phyloP scores from a whole-genome alignment of 495 filamentous ascomycete genomes.

The Lasiosphaeria miniovina region DNA sequence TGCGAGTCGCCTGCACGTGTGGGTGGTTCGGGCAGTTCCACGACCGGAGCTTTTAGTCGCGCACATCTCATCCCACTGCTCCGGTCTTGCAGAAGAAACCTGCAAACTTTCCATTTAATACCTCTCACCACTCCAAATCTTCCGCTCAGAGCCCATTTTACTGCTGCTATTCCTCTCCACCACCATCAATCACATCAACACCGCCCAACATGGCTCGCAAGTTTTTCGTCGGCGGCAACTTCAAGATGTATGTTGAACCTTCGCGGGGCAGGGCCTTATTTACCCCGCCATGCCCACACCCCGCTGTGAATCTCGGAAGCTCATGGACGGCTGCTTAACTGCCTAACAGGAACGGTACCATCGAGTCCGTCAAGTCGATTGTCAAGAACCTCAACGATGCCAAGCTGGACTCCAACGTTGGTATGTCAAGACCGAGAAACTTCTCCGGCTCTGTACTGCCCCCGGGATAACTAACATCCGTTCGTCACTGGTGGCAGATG shows the following conservation, averaged over 20 bases:
- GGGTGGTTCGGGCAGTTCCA: not conserved
- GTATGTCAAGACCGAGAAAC: slow-evolving; percentile 39
- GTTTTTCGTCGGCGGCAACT: slow-evolving; percentile 99
- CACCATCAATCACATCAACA: not conserved
- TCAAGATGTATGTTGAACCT: slow-evolving; percentile 76
- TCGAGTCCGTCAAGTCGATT: slow-evolving; percentile 80
- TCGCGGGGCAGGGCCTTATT: not conserved
- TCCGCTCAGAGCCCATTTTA: not conserved
- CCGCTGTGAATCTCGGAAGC: slow-evolving; percentile 24
- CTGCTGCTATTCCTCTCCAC: slow-evolving; percentile 1
- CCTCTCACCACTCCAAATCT: not conserved
- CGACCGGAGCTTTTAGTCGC: slow-evolving; percentile 14
- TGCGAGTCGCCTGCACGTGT: slow-evolving; percentile 9
- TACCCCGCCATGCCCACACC: slow-evolving; percentile 33
- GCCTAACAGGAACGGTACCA: slow-evolving; percentile 77
- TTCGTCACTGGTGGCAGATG: slow-evolving; percentile 53
- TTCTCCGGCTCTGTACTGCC: not conserved
- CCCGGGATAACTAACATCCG: not conserved
- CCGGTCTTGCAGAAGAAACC: not conserved
- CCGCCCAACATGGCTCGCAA: slow-evolving; percentile 75
- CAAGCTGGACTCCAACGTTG: slow-evolving; percentile 63
- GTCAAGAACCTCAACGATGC: slow-evolving; percentile 82
- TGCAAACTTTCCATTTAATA: slow-evolving; percentile 2
- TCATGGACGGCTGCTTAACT: slow-evolving; percentile 15
- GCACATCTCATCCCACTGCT: slow-evolving; percentile 8